Conservation (phyloP, 139 green algal genomes). For the Diplosphaera chodatii region DNA sequence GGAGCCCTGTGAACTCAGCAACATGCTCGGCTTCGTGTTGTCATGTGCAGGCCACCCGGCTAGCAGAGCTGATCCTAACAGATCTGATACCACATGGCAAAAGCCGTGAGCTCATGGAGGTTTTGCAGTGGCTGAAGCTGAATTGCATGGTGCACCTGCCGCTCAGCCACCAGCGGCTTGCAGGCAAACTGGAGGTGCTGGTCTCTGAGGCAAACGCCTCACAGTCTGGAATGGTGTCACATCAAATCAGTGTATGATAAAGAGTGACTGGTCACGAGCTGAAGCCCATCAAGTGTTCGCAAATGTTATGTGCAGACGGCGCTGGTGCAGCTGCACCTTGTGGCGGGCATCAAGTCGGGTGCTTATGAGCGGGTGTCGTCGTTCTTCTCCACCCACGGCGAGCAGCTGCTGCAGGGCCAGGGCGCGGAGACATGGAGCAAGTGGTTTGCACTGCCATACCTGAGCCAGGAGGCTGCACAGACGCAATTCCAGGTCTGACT, state of each 20-base stretch:
- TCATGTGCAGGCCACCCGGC: not conserved
- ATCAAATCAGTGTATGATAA: too few relatives aligned
- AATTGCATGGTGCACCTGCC: constrained; percentile 30
- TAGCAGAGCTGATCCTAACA: constrained; percentile 26
- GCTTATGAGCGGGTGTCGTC: constrained; percentile 7
- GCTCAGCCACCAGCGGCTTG: constrained; percentile 19
- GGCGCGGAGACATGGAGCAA: constrained; percentile 26
- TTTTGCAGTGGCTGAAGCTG: constrained; percentile 27
- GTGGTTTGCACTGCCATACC: constrained; percentile 46
- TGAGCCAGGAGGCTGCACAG: constrained; percentile 8
- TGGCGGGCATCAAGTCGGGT: constrained; percentile 19
- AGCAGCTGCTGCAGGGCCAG: constrained; percentile 23
- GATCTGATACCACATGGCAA: constrained; percentile 22
- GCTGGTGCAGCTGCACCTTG: constrained; percentile 26
- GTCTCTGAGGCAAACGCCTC: too few relatives aligned
- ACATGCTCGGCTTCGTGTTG: too few relatives aligned
- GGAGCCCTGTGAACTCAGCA: too few relatives aligned
- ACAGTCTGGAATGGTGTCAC: too few relatives aligned
- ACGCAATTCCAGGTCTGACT: not conserved
- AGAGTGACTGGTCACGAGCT: too few relatives aligned
- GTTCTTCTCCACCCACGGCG: constrained; percentile 38
- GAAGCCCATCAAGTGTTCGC: too few relatives aligned
- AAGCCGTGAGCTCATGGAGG: constrained; percentile 16
- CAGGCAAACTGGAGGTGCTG: constrained; percentile 29
- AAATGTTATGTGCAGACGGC: too few relatives aligned